These are phyloP conservation scores for Rhodosporidiobolus odoratus DNA, from an alignment of 768 basidiomycete genomes.

Conservation along the genomic window DNA sequence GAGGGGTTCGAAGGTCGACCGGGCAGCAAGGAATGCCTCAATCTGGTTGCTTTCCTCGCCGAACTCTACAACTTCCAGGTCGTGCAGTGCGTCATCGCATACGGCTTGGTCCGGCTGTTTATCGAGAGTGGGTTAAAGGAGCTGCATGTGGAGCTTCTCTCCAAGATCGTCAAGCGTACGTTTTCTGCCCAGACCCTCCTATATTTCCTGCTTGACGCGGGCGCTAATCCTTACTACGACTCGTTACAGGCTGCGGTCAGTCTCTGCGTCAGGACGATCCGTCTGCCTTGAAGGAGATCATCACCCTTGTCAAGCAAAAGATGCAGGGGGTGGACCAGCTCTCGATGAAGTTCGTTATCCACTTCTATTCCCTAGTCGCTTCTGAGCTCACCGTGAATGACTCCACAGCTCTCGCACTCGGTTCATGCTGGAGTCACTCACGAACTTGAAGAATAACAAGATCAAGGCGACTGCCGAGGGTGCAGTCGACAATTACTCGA, in stretches of 20 bases:
- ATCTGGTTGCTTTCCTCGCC: conserved; percentile 77
- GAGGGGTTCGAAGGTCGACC: conserved; percentile 36
- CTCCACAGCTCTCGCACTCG: conserved; percentile 69
- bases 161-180: conserved; percentile 74
- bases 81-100: conserved; percentile 78
- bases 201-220: background rate
- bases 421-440: conserved; percentile 92
- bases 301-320: conserved; percentile 71
- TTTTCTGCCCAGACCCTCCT: background rate
- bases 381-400: background rate
- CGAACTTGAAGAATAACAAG: conserved; percentile 88
- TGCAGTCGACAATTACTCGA: conserved; percentile 67
- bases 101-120: conserved; percentile 76
- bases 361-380: background rate
- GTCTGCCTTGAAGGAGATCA: conserved; percentile 81
- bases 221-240: background rate
- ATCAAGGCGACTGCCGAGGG: conserved; percentile 60
- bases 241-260: conserved; percentile 68
- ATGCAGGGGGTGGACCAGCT: conserved; percentile 54
- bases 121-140: conserved; percentile 62
- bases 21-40: conserved; percentile 78
- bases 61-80: conserved; percentile 97
- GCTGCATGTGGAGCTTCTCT: conserved; percentile 74
- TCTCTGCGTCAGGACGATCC: conserved; percentile 91
- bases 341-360: conserved; percentile 54